Evolutionary conservation across 2,329 filamentous ascomycete species (phyloP).

Genomic region (Fusarium brachygibbosum): DNA sequence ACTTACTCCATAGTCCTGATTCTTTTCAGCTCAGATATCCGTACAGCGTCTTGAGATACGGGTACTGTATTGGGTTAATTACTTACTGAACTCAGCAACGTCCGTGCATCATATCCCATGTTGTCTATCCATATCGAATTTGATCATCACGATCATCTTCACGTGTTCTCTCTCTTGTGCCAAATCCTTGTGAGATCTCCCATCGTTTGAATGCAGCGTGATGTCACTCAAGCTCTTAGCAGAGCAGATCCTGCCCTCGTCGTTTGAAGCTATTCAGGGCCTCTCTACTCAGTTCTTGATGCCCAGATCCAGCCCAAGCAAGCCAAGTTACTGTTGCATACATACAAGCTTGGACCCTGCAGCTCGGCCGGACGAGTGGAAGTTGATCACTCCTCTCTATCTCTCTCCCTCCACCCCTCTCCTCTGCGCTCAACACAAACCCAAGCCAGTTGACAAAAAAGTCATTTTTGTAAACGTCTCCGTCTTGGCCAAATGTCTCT

Average conservation of each 20-base stretch:
- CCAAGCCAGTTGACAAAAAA: neutral
- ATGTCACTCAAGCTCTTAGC: conserved; percentile 37
- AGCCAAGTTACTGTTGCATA: too few relatives aligned
- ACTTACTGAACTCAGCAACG: too few relatives aligned
- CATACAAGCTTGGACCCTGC: neutral
- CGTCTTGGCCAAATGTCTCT: conserved; percentile 15
- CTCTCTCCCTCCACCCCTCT: too few relatives aligned
- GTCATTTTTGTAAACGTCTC: conserved; percentile 14
- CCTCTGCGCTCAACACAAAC: too few relatives aligned
- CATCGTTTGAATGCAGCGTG: conserved; percentile 32
- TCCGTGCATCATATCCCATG: neutral
- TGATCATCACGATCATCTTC: conserved; percentile 21
- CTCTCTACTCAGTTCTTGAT: neutral
- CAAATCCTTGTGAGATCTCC: conserved; percentile 27
- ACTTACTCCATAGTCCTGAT: neutral
- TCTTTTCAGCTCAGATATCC: too few relatives aligned
- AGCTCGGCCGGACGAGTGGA: conserved; percentile 10
- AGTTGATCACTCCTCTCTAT: neutral
- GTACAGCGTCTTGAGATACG: neutral
- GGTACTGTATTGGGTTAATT: too few relatives aligned
- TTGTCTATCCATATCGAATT: neutral
- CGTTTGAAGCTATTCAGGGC: conserved; percentile 28
- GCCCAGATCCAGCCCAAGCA: conserved; percentile 5
- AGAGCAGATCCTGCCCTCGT: conserved; percentile 5
- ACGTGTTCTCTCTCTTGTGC: neutral